Evolutionary conservation across 2,329 filamentous ascomycete genomes (phyloP).

Genomic region (Aspergillus udagawae): DNA sequence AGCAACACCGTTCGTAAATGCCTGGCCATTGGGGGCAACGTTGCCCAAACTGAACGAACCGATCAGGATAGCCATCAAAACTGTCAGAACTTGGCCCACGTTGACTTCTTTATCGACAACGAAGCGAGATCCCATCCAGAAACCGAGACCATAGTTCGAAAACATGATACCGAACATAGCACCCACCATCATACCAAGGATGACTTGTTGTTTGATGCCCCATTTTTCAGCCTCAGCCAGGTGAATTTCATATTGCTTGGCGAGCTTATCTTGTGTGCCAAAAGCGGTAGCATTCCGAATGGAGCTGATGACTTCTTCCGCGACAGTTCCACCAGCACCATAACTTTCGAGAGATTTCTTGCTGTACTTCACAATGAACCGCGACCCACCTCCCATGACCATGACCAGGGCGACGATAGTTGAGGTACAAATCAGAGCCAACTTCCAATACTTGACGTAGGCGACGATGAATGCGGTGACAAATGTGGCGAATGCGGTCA

Average conservation of each 20-base stretch:
- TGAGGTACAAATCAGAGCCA: constrained; percentile 81
- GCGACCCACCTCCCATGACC: constrained; percentile 69
- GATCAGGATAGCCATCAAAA: constrained; percentile 87
- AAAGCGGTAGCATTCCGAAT: constrained; percentile 91
- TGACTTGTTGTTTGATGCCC: constrained; percentile 71
- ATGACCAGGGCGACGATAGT: constrained; percentile 76
- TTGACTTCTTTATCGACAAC: constrained; percentile 62
- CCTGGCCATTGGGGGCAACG: constrained; percentile 77
- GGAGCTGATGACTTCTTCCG: constrained; percentile 91
- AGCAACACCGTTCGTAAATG: constrained; percentile 77
- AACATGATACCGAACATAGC: constrained; percentile 81
- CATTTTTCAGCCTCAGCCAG: constrained; percentile 68
- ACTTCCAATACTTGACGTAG: constrained; percentile 87
- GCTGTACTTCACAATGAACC: constrained; percentile 75
- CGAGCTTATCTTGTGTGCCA: constrained; percentile 88
- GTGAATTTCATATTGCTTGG: constrained; percentile 76
- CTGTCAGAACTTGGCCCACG: constrained; percentile 72
- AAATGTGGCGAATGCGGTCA: constrained; percentile 76
- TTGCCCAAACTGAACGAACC: constrained; percentile 89
- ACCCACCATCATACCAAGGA: constrained; percentile 74
- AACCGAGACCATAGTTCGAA: constrained; percentile 79
- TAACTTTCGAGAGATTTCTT: constrained; percentile 75
- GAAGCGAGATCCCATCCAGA: constrained; percentile 81
- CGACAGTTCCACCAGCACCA: constrained; percentile 78
- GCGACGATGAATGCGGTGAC: constrained; percentile 85